A percentile compares a stretch with the other conserved stretches of the same genome.
Evolutionary conservation across 1,139 yeast genomes (phyloP).

Genomic region (Lodderomyces elongisporus): DNA sequence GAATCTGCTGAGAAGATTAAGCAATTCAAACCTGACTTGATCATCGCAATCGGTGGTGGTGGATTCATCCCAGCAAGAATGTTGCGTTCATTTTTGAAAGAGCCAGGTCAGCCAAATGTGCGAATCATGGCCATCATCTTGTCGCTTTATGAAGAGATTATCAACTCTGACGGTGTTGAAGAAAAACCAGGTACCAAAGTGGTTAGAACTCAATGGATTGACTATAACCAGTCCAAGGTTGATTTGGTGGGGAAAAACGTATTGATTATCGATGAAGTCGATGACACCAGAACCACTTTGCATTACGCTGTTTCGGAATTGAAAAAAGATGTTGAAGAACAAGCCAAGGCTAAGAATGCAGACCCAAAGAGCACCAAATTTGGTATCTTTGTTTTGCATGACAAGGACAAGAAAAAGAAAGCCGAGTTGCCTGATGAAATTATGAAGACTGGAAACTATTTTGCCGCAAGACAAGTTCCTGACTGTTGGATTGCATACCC

Average conservation of each 20-base stretch:
- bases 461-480: conserved; percentile 87
- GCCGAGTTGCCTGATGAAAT: conserved; percentile 69
- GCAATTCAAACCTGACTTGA: conserved; percentile 73
- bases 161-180: conserved; percentile 46
- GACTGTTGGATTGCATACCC: conserved; percentile 98
- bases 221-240: conserved; percentile 61
- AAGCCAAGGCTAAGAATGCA: conserved; percentile 46
- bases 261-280: conserved; percentile 89
- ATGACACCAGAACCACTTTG: conserved; percentile 90
- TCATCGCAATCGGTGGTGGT: conserved; percentile 91
- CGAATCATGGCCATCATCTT: conserved; percentile 92
- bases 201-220: conserved; percentile 94
- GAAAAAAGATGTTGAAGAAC: conserved; percentile 70
- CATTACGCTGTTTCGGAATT: conserved; percentile 88
- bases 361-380: conserved; percentile 61
- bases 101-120: conserved; percentile 80
- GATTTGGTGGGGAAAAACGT: conserved; percentile 77
- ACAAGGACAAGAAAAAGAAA: conserved; percentile 82
- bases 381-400: conserved; percentile 88
- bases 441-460: conserved; percentile 64
- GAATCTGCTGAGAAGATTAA: conserved; percentile 70
- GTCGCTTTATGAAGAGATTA: conserved; percentile 81
- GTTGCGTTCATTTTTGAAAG: conserved; percentile 83
- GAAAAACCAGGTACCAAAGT: conserved; percentile 73
- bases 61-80: conserved; percentile 97